Conservation (phyloP, 495 filamentous ascomycete genomes). For the Penicillium nucicola region DNA sequence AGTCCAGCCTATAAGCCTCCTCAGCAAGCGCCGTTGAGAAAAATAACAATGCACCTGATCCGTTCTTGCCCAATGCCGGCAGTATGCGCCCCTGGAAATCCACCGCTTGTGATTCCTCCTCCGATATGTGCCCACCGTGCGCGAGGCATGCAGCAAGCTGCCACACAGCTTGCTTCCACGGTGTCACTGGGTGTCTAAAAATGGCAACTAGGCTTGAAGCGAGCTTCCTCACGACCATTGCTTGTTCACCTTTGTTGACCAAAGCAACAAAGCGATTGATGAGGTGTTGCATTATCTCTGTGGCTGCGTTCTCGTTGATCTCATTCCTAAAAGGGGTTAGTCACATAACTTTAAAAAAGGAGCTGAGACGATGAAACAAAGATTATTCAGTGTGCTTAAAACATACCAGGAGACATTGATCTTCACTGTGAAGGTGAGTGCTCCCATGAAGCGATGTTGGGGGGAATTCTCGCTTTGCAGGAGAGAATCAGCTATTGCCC, state of each 20-base stretch:
- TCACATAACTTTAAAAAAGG: neutral
- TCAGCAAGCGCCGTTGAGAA: conserved; percentile 73
- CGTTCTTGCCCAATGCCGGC: conserved; percentile 47
- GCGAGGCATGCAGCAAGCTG: conserved; percentile 63
- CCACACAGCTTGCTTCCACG: conserved; percentile 66
- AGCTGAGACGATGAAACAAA: neutral
- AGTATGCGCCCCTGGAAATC: conserved; percentile 44
- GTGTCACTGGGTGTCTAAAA: conserved; percentile 66
- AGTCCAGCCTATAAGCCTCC: conserved; percentile 46
- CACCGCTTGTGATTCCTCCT: conserved; percentile 47
- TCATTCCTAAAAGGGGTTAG: conserved; percentile 47
- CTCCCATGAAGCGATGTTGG: conserved; percentile 86
- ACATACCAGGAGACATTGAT: conserved; percentile 55
- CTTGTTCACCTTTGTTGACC: conserved; percentile 53
- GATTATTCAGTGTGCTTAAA: neutral
- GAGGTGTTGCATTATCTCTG: conserved; percentile 65
- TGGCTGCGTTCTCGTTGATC: conserved; percentile 57
- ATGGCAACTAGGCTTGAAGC: conserved; percentile 78
- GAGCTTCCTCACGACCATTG: conserved; percentile 76
- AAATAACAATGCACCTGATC: conserved; percentile 62
- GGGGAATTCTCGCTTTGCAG: conserved; percentile 58
- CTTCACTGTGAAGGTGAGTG: conserved; percentile 89
- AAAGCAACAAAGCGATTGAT: conserved; percentile 63
- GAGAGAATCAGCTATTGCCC: conserved; percentile 77
- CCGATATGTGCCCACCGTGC: conserved; percentile 48